Evolutionary conservation across 2,329 filamentous ascomycete genomes (phyloP), one percentile per base, ranked within the genome.

Genomic region (Ambrosiella beaveri): DNA sequence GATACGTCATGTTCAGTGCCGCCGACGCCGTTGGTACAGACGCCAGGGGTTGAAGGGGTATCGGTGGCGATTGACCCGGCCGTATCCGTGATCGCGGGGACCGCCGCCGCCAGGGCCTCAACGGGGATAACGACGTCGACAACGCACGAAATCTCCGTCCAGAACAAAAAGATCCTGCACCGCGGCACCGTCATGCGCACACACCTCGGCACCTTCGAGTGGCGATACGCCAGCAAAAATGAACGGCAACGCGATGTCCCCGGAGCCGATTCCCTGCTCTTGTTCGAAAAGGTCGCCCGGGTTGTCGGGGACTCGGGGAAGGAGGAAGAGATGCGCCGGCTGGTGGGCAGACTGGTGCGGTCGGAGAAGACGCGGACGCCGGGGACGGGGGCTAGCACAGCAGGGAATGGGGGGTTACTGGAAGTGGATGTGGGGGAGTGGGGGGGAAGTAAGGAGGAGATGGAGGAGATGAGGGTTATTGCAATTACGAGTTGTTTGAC

Each of bases 401-500:
- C 76, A 0, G 76, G 76, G 1, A 78, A 78, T 59, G 76, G 76
- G 1, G 76, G 76, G 0, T 66, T 73, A 44, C 63, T 79, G 62
- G 67, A 71, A 65, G 61, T 75, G 59, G 74, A 75, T 60, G 61
- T 74, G 61, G 53, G 64, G 1, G 65, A 65, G 57, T 72, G 70
- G 68, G 60, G 58, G 27, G 69, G 65, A 7, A 40, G 58, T 2
- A 71, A 71, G 63, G 66, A 76, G 60, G 58, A 59, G 35, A 36
- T 44, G 7, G 61, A 62, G 39, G 59, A 61, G 41, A 47, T 59
- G 54, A 54, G 54, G 63, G 68, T 73, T n/a, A 61, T 82, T 17
- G 71, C 77, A 8, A 71, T 83, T 15, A 73, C 75, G 49, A 81
- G 76, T 13, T 80, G 75, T 59, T 63, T 84, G 58, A 67, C 75